phyloP scores from a whole-genome alignment of 176 grass and related monocot species.

The Poa pratensis region DNA sequence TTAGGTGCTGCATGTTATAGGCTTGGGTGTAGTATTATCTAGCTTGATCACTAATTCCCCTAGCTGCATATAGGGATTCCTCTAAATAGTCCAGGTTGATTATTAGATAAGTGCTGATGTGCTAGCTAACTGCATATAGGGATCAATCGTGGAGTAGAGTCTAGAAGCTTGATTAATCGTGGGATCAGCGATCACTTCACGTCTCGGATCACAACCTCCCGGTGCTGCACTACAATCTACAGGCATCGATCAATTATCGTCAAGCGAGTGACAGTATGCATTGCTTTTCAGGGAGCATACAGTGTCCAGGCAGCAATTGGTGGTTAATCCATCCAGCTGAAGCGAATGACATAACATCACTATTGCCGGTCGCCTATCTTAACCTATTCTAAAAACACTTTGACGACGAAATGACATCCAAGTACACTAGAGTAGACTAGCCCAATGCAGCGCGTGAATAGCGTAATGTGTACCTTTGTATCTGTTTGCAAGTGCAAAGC shows the following conservation, averaged over 20 bases:
- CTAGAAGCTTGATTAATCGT: background rate
- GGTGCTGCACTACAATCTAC: background rate
- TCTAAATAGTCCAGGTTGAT: too few species aligned
- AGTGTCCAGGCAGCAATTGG: background rate
- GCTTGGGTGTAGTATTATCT: too few species aligned
- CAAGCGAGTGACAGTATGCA: background rate
- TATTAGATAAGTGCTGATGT: background rate
- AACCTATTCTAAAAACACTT: background rate
- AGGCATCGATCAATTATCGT: background rate
- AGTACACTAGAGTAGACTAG: slow-evolving; percentile 1
- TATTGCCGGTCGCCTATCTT: background rate
- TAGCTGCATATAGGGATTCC: too few species aligned
- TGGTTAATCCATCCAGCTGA: background rate
- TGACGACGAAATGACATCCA: background rate
- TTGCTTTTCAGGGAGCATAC: background rate
- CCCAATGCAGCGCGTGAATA: background rate
- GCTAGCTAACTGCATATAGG: too few species aligned
- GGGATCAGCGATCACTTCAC: background rate
- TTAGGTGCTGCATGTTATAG: too few species aligned
- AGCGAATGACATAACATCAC: background rate
- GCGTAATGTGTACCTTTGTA: background rate
- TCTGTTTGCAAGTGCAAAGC: slow-evolving; percentile 12
- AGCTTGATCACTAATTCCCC: too few species aligned
- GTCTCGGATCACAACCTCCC: background rate
- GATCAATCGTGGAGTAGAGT: too few species aligned